Percentiles rank a stretch among this genome's conserved stretches.
phyloP scores from a whole-genome alignment of 1,139 yeast genomes.

The Pichia sp. region DNA sequence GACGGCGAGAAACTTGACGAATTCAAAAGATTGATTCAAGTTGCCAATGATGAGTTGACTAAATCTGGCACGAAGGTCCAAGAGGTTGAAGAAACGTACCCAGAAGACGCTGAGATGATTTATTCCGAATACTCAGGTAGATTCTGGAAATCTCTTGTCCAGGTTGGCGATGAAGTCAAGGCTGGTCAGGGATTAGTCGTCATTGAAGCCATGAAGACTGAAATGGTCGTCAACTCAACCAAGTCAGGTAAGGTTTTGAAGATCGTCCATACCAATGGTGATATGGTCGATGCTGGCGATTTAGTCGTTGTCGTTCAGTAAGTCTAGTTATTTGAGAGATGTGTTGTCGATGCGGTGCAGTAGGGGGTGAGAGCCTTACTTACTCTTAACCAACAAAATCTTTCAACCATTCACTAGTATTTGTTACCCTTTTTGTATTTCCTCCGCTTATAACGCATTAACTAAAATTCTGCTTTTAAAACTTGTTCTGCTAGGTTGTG shows the following conservation, averaged over 20 bases:
- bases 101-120: slow-evolving; percentile 73
- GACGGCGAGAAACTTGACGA: slow-evolving; percentile 78
- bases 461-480: too few species aligned
- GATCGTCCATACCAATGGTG: slow-evolving; percentile 77
- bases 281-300: slow-evolving; percentile 95
- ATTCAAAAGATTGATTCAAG: slow-evolving; percentile 74
- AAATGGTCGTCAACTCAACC: slow-evolving; percentile 79
- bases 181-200: slow-evolving; percentile 78
- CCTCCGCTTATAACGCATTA: too few species aligned
- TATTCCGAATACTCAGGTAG: slow-evolving; percentile 94
- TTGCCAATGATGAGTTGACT: slow-evolving; percentile 72
- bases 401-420: too few species aligned
- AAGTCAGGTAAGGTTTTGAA: slow-evolving; percentile 70
- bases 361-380: too few species aligned
- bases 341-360: too few species aligned
- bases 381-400: too few species aligned
- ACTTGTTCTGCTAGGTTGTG: too few species aligned
- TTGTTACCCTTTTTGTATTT: too few species aligned
- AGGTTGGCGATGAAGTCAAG: slow-evolving; percentile 69
- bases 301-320: slow-evolving; percentile 67
- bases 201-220: slow-evolving; percentile 98
- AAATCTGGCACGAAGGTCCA: slow-evolving; percentile 34
- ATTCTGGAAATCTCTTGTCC: slow-evolving; percentile 88
- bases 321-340: not conserved
- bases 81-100: slow-evolving; percentile 44